Evolutionary conservation across 2,329 filamentous ascomycete genomes (phyloP).

Genomic region (Diaporthe batatas): DNA sequence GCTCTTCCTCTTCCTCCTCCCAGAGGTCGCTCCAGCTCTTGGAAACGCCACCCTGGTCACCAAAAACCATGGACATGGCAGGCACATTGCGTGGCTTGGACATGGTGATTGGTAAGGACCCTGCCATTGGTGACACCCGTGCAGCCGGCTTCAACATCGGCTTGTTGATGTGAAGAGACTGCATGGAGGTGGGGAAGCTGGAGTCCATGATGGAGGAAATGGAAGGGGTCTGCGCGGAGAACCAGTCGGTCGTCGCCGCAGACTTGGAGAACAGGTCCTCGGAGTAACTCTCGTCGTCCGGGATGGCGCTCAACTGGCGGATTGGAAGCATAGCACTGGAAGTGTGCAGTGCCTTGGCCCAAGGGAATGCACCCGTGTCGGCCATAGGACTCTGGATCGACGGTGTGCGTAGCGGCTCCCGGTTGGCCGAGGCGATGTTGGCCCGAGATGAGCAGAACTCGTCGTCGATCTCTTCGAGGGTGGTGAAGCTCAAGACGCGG

Average conservation of each 20-base stretch:
- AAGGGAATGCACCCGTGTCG: slow-evolving; percentile 89
- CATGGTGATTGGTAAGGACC: slow-evolving; percentile 83
- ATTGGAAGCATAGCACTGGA: slow-evolving; percentile 74
- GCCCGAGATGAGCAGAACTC: slow-evolving; percentile 91
- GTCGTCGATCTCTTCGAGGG: slow-evolving; percentile 89
- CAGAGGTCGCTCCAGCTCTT: slow-evolving; percentile 99
- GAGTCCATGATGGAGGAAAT: slow-evolving; percentile 89
- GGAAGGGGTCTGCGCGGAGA: slow-evolving; percentile 83
- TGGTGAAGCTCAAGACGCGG: slow-evolving; percentile 91
- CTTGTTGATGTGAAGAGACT: slow-evolving; percentile 73
- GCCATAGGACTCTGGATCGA: slow-evolving; percentile 90
- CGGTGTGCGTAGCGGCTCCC: slow-evolving; percentile 94
- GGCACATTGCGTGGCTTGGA: slow-evolving; percentile 78
- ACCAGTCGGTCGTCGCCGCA: slow-evolving; percentile 79
- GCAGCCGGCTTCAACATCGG: slow-evolving; percentile 62
- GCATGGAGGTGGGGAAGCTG: slow-evolving; percentile 83
- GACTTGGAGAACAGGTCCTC: slow-evolving; percentile 90
- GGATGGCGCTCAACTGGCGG: slow-evolving; percentile 89
- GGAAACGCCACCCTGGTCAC: slow-evolving; percentile 83
- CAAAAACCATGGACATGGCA: slow-evolving; percentile 84
- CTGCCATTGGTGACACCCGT: slow-evolving; percentile 71
- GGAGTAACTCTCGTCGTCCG: slow-evolving; percentile 81
- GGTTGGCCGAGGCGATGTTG: slow-evolving; percentile 85
- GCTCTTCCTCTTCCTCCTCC: slow-evolving; percentile 89
- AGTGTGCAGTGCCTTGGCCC: slow-evolving; percentile 90